phyloP scores from a whole-genome alignment of 2,329 filamentous ascomycete genomes.

The Dothistroma pini region DNA sequence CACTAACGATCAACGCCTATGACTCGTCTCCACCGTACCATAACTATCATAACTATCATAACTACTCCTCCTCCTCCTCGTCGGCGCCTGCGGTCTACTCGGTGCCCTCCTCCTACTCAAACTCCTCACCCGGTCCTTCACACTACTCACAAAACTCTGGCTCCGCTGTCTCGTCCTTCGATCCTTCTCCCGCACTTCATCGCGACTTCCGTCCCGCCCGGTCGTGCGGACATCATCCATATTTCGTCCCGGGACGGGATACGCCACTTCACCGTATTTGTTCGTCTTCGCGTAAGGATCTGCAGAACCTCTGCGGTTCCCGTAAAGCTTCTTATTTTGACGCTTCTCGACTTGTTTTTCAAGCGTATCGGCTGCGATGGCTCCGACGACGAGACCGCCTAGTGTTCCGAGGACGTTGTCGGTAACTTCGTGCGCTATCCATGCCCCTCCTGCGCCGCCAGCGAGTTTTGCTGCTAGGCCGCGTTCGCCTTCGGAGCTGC shows the following conservation, averaged over 20 bases:
- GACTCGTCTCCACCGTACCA: not conserved
- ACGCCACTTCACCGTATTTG: slow-evolving; percentile 9
- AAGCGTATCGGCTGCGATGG: slow-evolving; percentile 24
- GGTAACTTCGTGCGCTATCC: slow-evolving; percentile 27
- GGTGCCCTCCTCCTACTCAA: slow-evolving; percentile 1
- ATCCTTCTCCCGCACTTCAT: not conserved
- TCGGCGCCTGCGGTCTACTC: not conserved
- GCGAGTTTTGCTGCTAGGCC: slow-evolving; percentile 28
- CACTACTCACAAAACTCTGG: not conserved
- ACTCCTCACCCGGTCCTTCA: slow-evolving; percentile 4
- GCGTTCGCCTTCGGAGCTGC: slow-evolving; percentile 26
- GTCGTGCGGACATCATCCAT: slow-evolving; percentile 16
- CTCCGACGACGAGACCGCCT: slow-evolving; percentile 27
- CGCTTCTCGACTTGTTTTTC: slow-evolving; percentile 27
- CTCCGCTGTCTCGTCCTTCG: not conserved
- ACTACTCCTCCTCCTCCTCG: slow-evolving; percentile 6
- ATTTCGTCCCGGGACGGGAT: slow-evolving; percentile 14
- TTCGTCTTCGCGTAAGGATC: slow-evolving; percentile 5
- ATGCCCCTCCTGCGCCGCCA: slow-evolving; percentile 28
- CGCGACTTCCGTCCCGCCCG: not conserved
- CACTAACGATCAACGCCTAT: slow-evolving; percentile 1
- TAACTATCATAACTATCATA: slow-evolving; percentile 6
- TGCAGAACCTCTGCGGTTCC: slow-evolving; percentile 3
- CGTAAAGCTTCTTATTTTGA: slow-evolving; percentile 22
- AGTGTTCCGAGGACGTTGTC: slow-evolving; percentile 24